A percentile compares a stretch with the other conserved stretches of the same genome.
Evolutionary conservation across 768 basidiomycete genomes (phyloP).

Genomic region (Amanita subjunquillea): DNA sequence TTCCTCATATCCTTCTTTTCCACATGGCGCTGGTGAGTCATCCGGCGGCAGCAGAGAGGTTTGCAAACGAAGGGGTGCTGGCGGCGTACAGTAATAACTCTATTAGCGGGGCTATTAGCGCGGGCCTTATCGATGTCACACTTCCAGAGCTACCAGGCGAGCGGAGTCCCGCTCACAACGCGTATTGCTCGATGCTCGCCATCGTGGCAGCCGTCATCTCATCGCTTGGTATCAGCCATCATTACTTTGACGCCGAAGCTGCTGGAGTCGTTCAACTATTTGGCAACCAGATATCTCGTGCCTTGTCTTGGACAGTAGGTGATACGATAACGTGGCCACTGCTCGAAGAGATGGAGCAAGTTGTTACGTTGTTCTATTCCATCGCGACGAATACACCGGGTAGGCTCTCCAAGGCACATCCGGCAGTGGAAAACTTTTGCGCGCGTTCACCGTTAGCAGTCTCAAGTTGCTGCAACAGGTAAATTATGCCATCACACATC

Average conservation of each 20-base stretch:
- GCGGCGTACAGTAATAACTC: constrained; percentile 77
- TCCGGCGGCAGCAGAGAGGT: constrained; percentile 69
- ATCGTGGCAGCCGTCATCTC: constrained; percentile 66
- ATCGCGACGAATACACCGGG: constrained; percentile 49
- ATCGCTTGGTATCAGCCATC: constrained; percentile 52
- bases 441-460: constrained; percentile 57
- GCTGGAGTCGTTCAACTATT: constrained; percentile 81
- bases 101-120: constrained; percentile 66
- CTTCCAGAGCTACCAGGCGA: constrained; percentile 65
- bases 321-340: constrained; percentile 67
- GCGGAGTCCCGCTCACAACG: constrained; percentile 67
- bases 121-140: constrained; percentile 58
- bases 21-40: constrained; percentile 78
- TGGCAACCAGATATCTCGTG: constrained; percentile 66
- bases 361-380: constrained; percentile 68
- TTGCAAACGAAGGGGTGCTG: constrained; percentile 77
- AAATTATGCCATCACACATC: constrained; percentile 86
- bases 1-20: constrained; percentile 73
- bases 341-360: constrained; percentile 77
- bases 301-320: constrained; percentile 76
- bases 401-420: constrained; percentile 28
- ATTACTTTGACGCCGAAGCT: constrained; percentile 77
- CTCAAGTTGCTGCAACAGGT: constrained; percentile 75
- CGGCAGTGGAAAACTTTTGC: constrained; percentile 54
- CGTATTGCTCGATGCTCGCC: constrained; percentile 79